Conservation (phyloP, 2,329 filamentous ascomycete species). For the Plenodomus lindquistii region DNA sequence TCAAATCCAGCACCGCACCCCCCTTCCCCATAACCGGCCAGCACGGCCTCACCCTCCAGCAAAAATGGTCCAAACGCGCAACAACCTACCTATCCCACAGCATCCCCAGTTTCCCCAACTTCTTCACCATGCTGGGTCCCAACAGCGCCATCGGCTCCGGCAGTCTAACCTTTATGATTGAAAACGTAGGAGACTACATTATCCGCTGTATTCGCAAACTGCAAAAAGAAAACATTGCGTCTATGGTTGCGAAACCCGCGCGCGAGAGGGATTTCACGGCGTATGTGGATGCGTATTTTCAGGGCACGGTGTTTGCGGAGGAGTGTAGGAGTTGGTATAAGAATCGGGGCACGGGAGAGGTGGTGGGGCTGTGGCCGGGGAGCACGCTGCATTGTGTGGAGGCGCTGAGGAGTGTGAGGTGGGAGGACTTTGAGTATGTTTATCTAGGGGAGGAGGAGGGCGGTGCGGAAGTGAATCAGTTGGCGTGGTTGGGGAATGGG, state of each 20-base stretch:
- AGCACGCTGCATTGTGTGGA: constrained; percentile 39
- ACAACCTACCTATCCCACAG: constrained; percentile 36
- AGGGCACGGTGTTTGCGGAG: constrained; percentile 37
- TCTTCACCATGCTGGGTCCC: constrained; percentile 49
- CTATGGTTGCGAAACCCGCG: constrained; percentile 37
- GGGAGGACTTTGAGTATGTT: constrained; percentile 42
- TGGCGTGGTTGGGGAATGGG: constrained; percentile 42
- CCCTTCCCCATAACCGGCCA: constrained; percentile 45
- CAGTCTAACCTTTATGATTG: constrained; percentile 48
- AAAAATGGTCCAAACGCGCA: constrained; percentile 42
- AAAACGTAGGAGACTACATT: constrained; percentile 46
- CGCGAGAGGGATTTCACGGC: constrained; percentile 35
- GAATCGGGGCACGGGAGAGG: constrained; percentile 25
- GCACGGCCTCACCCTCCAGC: constrained; percentile 31
- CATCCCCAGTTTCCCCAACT: constrained; percentile 42
- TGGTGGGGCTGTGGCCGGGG: constrained; percentile 43
- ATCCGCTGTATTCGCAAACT: constrained; percentile 47
- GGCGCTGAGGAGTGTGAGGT: constrained; percentile 36
- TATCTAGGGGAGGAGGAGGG: constrained; percentile 26
- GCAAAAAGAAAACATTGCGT: constrained; percentile 48
- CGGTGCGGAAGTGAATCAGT: constrained; percentile 20
- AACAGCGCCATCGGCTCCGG: constrained; percentile 48
- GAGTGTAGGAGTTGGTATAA: constrained; percentile 45
- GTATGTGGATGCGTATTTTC: constrained; percentile 40
- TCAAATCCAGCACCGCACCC: constrained; percentile 45